A percentile compares a stretch with the other conserved stretches of the same genome.
Evolutionary conservation across 768 basidiomycete species (phyloP).

Genomic region (Russula sp.): DNA sequence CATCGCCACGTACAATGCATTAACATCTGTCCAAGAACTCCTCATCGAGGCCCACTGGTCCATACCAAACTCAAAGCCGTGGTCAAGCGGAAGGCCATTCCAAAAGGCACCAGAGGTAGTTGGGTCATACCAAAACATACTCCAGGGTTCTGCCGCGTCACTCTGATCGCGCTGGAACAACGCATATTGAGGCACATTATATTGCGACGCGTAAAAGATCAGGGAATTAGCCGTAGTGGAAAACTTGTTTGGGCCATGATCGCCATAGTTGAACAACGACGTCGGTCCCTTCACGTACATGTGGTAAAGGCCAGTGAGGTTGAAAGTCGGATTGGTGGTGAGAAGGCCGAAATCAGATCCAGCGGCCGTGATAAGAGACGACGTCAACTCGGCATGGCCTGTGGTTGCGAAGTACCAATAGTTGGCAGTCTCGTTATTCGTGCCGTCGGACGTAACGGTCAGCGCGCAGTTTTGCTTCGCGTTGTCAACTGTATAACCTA

Average conservation of each 20-base stretch:
- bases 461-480: conserved; percentile 69
- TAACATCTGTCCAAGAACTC: conserved; percentile 83
- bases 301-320: conserved; percentile 75
- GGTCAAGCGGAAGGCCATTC: conserved; percentile 77
- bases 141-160: conserved; percentile 47
- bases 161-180: conserved; percentile 86
- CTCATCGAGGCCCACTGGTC: conserved; percentile 92
- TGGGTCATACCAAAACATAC: conserved; percentile 89
- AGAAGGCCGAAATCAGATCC: conserved; percentile 77
- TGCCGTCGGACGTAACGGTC: conserved; percentile 54
- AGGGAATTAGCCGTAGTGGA: conserved; percentile 88
- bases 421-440: conserved; percentile 91
- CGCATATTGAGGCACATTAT: conserved; percentile 62
- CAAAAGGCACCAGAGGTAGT: conserved; percentile 82
- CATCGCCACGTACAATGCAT: conserved; percentile 78
- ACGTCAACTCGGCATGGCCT: conserved; percentile 81
- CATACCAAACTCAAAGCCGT: conserved; percentile 60
- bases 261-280: conserved; percentile 78
- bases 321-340: conserved; percentile 59
- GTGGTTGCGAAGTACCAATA: conserved; percentile 96
- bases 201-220: conserved; percentile 67
- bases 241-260: conserved; percentile 91
- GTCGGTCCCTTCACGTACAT: conserved; percentile 83
- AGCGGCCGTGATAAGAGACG: conserved; percentile 76
- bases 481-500: conserved; percentile 62